Percentiles rank a stretch among this genome's conserved stretches.
Conservation (phyloP, 169 alveolate genomes). For the Eimeria maxima region DNA sequence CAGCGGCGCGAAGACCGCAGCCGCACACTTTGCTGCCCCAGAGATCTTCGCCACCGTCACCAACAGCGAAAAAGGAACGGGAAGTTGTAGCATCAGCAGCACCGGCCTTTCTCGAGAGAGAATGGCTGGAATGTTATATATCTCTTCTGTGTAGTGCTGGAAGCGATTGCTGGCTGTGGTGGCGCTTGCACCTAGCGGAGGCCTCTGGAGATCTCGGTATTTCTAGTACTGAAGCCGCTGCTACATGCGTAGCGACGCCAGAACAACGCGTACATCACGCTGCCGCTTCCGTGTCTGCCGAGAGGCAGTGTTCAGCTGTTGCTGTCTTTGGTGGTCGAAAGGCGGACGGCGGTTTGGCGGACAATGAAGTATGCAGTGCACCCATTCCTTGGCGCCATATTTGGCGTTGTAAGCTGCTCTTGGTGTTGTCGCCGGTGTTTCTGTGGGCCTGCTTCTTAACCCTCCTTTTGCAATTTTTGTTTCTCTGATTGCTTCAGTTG, state of each 20-base stretch:
- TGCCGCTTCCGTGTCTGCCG: conserved; percentile 72
- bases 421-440: conserved; percentile 26
- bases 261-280: conserved; percentile 66
- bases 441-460: background rate
- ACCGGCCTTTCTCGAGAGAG: conserved; percentile 13
- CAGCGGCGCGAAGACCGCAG: background rate
- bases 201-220: background rate
- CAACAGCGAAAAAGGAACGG: background rate
- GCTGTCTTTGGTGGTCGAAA: conserved; percentile 67
- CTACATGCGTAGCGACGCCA: conserved; percentile 43
- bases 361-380: conserved; percentile 39
- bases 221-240: conserved; percentile 11
- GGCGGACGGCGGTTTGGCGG: conserved; percentile 61
- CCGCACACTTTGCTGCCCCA: background rate
- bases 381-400: background rate
- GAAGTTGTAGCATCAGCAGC: background rate
- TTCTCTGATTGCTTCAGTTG: conserved; percentile 26
- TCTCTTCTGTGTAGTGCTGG: conserved; percentile 12
- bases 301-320: conserved; percentile 67
- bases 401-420: no score
- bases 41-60: background rate
- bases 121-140: conserved; percentile 28
- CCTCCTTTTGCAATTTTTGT: background rate
- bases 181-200: conserved; percentile 29
- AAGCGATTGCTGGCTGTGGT: conserved; percentile 53